phyloP scores from a whole-genome alignment of 306 rosid species.

The Coriaria nepalensis region DNA sequence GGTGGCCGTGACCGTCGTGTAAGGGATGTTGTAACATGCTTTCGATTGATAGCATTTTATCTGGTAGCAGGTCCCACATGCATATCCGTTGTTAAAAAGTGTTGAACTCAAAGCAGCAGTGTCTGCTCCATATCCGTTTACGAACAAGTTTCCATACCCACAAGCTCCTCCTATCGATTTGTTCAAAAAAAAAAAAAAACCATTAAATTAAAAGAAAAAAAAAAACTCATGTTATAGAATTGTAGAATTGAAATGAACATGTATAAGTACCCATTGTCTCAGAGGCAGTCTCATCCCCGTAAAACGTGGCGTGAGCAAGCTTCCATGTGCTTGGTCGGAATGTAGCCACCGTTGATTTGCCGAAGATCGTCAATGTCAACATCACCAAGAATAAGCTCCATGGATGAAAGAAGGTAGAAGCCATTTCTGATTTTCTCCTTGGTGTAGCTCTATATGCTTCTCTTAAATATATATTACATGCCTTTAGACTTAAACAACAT shows the following conservation, averaged over 20 bases:
- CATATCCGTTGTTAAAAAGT: conserved; percentile 68
- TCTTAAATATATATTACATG: too few species aligned
- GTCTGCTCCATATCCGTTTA: conserved; percentile 65
- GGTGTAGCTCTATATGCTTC: conserved; percentile 17
- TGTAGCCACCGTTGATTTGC: conserved; percentile 10
- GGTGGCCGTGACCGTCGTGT: conserved; percentile 71
- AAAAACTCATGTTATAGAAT: neutral
- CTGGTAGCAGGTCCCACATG: conserved; percentile 74
- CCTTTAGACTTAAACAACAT: too few species aligned
- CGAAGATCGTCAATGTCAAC: conserved; percentile 18
- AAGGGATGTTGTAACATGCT: conserved; percentile 34
- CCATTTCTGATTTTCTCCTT: conserved; percentile 28
- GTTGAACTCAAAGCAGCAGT: conserved; percentile 73
- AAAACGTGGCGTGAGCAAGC: conserved; percentile 71
- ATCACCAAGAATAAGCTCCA: conserved; percentile 23
- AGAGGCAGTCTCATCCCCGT: conserved; percentile 80
- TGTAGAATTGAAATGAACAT: neutral
- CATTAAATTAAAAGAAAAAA: neutral
- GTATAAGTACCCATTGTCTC: conserved; percentile 59
- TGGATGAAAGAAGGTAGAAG: conserved; percentile 18
- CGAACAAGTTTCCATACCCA: conserved; percentile 73
- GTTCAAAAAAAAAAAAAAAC: conserved; percentile 1
- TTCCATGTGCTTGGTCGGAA: conserved; percentile 61
- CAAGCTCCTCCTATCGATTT: conserved; percentile 62
- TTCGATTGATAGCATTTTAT: conserved; percentile 50